These are phyloP conservation scores for Elongisporangium undulatum DNA, from an alignment of 352 stramenopile genomes.

Conservation along the genomic window DNA sequence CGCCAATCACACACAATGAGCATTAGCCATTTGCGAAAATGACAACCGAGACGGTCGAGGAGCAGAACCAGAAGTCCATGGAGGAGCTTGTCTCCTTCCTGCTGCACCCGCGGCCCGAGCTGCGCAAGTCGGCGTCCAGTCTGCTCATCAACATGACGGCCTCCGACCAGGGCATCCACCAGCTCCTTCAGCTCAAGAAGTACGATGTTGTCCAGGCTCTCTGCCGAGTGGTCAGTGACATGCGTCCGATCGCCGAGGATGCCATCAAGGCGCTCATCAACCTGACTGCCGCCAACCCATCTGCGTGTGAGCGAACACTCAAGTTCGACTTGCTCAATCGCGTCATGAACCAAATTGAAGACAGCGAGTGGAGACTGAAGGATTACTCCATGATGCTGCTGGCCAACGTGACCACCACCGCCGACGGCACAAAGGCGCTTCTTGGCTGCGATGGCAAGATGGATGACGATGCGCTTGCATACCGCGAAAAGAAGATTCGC, in stretches of 20 bases:
- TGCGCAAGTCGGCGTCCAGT: constrained; percentile 82
- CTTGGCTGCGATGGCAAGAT: constrained; percentile 54
- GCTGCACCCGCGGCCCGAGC: constrained; percentile 71
- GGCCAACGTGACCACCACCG: constrained; percentile 74
- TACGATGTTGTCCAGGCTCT: constrained; percentile 74
- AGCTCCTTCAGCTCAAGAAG: constrained; percentile 70
- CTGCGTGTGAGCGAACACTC: constrained; percentile 64
- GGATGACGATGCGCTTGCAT: constrained; percentile 33
- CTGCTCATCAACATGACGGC: constrained; percentile 80
- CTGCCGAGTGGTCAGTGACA: constrained; percentile 76
- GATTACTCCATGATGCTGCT: constrained; percentile 88
- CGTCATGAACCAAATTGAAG: constrained; percentile 81
- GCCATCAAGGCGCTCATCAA: constrained; percentile 87
- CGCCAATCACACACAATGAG: neutral
- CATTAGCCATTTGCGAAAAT: constrained; percentile 11
- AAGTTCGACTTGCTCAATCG: constrained; percentile 81
- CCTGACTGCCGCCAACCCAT: constrained; percentile 66
- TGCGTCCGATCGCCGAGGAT: constrained; percentile 80
- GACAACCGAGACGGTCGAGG: constrained; percentile 35
- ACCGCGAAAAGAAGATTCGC: constrained; percentile 81
- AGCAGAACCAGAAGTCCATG: constrained; percentile 58
- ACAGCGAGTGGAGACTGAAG: constrained; percentile 78
- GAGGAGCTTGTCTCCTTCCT: constrained; percentile 83
- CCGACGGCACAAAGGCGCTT: constrained; percentile 58
- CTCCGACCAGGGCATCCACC: constrained; percentile 72